Evolutionary conservation across 192 early-diverging fungal genomes (phyloP), one percentile per base, ranked within the genome.

Genomic region (Mortierella antarctica): DNA sequence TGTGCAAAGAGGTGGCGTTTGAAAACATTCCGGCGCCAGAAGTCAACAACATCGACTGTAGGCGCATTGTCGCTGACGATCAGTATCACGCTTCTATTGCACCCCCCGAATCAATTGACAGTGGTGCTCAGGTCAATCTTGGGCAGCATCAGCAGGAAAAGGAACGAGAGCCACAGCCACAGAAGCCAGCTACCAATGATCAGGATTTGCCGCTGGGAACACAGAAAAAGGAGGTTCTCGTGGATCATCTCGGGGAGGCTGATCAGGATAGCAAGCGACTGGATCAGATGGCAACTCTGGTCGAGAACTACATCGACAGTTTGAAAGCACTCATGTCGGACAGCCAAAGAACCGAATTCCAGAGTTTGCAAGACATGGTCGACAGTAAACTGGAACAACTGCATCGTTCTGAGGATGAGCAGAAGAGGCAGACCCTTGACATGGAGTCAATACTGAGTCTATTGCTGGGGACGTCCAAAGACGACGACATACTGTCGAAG

Each of bases 1-100:
- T 96, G 21, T 97, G 96, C 80, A 84, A 77, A 11, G 90, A 92
- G 65, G 57, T 85, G 1, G 76, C 85, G 21, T 89, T 92, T 71
- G 83, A 77, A 59, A 81, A 68, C 15, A 67, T 72, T 46, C 56
- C 73, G 10, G 74, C 74, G 0, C 81, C 87, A 21, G 67, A 83
- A 6, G 79, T 88, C 39, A 79, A 92, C 62, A 75, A 83, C 39
- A 93, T 94, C 39, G 67, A 82, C 55, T 94, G 93, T 79, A 87
- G 86, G 56, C 86, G 85, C 9, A 83, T 94, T 1, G 84, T 93
- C 1, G 61, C 89, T 4, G 91, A 93, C 54, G 78, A 71, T 4
- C 62, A 84, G 9, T 88, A 87, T 54, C 67, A 84, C 31, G 31
- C 31, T 3, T 31, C 31, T 31, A 31, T 41, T 2, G 61, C 74